Percentiles rank a stretch among this genome's conserved stretches.
These are phyloP conservation scores for Saccharomycopsis synnaedendra DNA, from an alignment of 805 yeast genomes.

Conservation along the genomic window DNA sequence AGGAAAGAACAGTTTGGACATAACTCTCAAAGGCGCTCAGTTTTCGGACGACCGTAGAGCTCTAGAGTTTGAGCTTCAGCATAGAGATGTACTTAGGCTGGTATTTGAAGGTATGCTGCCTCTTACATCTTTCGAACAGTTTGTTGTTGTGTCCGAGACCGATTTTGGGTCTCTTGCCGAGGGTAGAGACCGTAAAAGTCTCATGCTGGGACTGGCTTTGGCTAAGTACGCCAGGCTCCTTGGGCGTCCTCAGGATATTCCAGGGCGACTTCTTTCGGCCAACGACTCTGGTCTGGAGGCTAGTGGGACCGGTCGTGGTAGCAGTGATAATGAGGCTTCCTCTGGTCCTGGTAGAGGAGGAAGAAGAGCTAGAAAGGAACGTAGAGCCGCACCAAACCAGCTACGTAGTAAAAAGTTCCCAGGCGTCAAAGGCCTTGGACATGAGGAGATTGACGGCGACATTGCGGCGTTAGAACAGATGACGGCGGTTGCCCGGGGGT, in stretches of 20 bases:
- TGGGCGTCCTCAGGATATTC: background rate
- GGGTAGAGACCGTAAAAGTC: constrained; percentile 6
- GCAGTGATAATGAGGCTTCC: constrained; percentile 12
- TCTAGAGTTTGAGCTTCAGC: constrained; percentile 6
- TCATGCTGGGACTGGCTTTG: constrained; percentile 2
- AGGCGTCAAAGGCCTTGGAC: constrained; percentile 9
- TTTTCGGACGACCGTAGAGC: background rate
- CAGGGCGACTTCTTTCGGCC: too few species aligned
- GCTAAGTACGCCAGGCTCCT: background rate
- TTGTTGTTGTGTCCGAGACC: constrained; percentile 21
- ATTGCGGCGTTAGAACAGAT: background rate
- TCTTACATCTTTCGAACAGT: constrained; percentile 24
- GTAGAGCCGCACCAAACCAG: background rate
- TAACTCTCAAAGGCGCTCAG: constrained; percentile 7
- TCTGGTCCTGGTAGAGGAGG: background rate
- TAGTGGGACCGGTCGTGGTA: background rate
- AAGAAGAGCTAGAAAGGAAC: constrained; percentile 1
- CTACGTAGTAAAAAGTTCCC: constrained; percentile 5
- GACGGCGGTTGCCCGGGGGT: too few species aligned
- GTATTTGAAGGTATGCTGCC: constrained; percentile 24
- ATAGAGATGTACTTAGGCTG: constrained; percentile 7
- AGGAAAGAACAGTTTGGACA: constrained; percentile 7
- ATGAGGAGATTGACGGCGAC: constrained; percentile 13
- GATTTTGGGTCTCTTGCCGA: constrained; percentile 18
- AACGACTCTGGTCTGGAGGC: too few species aligned